Base-by-base conservation (phyloP, 306 rosid genomes). In the Vigna reflexopilosa region DNA sequence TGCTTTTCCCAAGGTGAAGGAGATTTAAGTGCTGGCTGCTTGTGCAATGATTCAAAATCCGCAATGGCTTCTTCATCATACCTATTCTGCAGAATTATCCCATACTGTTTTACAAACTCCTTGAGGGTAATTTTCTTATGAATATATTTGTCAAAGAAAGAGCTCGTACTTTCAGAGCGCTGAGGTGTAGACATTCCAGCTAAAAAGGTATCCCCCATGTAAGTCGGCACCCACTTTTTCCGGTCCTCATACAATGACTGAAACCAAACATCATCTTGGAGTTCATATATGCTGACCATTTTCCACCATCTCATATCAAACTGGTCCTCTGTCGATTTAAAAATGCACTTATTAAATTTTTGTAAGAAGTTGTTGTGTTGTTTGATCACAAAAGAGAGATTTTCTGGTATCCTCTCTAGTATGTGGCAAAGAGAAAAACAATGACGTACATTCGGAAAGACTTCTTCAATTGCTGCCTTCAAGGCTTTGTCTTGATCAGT, bases 1-100 rank as follows among this genome's bases (percentile, higher is more conserved):
- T 93, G 98, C 72, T 91, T 93, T 79, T 93, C 97, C 97, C 98
- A 91, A 69, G 98, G 98, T 42, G 98, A 93, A 85, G 98, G 98
- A 79, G 98, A 91, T 79, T 88, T 93, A 44, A 91, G 85, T 57
- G 98, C 98, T 40, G 97, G 98, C 82, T 93, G 98, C 81, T 93
- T 93, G 90, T 93, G 92, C 84, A 88, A 85, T 68, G 97, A 91
- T 85, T 93, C 98, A 77, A 93, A 93, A 88, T 93, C 98, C 73
- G 98, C 97, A 73, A 89, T 86, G 48, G 87, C 90, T 86, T 93
- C 98, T 81, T 91, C 98, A 75, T 93, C 97, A 72, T 86, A 90
- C 86, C 98, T 88, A 59, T 86, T 91, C 67, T 91, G 98, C 62
- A 93, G 89, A 82, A 93, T 93, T 16, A 84, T 73, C 74, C 93